phyloP scores from a whole-genome alignment of 1,284 basidiomycete genomes.

The Acaromyces ingoldii region DNA sequence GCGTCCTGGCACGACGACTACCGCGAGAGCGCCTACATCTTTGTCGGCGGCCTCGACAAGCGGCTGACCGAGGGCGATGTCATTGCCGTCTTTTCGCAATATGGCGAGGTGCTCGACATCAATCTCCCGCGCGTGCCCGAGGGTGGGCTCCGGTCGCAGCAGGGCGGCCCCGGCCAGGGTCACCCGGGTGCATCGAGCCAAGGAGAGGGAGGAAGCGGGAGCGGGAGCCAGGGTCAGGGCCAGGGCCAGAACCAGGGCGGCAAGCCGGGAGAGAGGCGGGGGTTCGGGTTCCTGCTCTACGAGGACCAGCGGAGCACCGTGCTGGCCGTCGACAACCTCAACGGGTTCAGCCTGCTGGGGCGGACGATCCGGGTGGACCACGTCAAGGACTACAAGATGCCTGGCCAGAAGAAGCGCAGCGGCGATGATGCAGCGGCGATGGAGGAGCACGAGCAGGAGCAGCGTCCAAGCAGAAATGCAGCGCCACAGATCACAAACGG shows the following conservation, averaged over 20 bases:
- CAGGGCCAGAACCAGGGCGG: neutral
- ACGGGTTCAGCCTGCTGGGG: constrained; percentile 82
- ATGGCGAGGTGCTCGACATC: constrained; percentile 89
- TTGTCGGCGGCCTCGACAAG: constrained; percentile 61
- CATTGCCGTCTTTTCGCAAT: constrained; percentile 95
- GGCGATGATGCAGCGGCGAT: no score
- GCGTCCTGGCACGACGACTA: constrained; percentile 97
- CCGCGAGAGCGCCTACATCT: constrained; percentile 91
- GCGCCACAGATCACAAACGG: constrained; percentile 16
- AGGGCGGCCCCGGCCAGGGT: neutral
- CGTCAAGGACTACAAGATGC: constrained; percentile 75
- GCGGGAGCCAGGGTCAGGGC: neutral
- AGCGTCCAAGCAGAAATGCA: constrained; percentile 50
- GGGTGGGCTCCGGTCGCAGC: constrained; percentile 56
- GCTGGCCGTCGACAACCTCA: constrained; percentile 96
- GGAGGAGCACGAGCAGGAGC: constrained; percentile 70
- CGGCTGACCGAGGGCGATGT: constrained; percentile 91
- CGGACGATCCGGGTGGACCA: constrained; percentile 84
- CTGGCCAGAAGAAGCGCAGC: neutral
- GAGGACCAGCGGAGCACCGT: constrained; percentile 94
- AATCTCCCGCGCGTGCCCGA: constrained; percentile 65
- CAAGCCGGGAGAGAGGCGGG: constrained; percentile 76
- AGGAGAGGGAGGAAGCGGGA: no score
- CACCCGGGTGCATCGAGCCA: no score
- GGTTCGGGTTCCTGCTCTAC: constrained; percentile 98